Conservation (phyloP, 345 rosid species). For the Citrus mangshanensis region DNA sequence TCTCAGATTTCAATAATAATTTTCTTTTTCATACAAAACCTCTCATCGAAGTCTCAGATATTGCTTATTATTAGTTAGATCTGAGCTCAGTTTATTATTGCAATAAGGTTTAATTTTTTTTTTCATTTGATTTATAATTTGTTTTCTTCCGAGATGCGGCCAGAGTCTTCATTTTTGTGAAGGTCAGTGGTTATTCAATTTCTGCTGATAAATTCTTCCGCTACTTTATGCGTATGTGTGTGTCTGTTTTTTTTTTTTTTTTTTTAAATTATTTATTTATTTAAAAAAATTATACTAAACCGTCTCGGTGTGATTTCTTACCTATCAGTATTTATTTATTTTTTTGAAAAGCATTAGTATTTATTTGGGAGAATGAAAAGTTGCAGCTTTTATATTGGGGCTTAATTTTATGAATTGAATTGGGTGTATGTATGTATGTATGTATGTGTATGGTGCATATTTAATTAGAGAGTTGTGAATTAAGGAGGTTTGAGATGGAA, state of each 20-base stretch:
- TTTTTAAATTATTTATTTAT: no score
- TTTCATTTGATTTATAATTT: not conserved
- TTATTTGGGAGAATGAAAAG: not conserved
- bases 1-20: not conserved
- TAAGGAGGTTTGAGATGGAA: constrained; percentile 44
- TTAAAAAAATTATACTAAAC: not conserved
- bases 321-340: not conserved
- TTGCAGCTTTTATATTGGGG: no score
- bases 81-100: not conserved
- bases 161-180: not conserved
- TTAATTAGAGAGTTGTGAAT: not conserved
- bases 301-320: not conserved
- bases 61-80: not conserved
- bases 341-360: not conserved
- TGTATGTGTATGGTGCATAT: constrained; percentile 7
- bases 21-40: not conserved
- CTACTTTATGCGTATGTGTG: no score
- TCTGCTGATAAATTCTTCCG: not conserved
- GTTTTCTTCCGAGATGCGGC: constrained; percentile 12
- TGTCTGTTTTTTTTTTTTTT: no score
- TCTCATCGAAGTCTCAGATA: not conserved
- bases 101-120: not conserved
- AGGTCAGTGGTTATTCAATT: constrained; percentile 16
- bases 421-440: not conserved
- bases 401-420: not conserved